A percentile compares a stretch with the other conserved stretches of the same genome.
These are phyloP conservation scores for Euphorbia peplus DNA, from an alignment of 345 rosid genomes.

Conservation along the genomic window DNA sequence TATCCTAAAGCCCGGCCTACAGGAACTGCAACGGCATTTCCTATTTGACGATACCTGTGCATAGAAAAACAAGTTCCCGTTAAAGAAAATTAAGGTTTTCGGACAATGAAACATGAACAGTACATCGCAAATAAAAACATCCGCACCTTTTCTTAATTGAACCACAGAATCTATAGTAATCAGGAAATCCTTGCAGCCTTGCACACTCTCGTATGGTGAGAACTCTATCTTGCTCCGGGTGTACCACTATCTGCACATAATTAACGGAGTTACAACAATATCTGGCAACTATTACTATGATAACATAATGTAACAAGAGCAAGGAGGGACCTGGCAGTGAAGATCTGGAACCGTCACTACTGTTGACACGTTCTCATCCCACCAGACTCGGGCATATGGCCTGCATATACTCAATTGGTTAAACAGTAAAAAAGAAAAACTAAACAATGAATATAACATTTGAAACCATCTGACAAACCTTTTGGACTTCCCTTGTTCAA, in stretches of 20 bases:
- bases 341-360: conserved; percentile 57
- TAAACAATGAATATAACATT: conserved; percentile 4
- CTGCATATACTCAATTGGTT: conserved; percentile 31
- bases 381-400: conserved; percentile 89
- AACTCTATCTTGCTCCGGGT: conserved; percentile 94
- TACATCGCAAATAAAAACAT: neutral
- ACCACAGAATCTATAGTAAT: conserved; percentile 83
- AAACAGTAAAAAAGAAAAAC: neutral
- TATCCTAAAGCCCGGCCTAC: conserved; percentile 83
- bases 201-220: conserved; percentile 86
- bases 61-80: neutral
- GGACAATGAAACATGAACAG: neutral
- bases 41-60: conserved; percentile 78
- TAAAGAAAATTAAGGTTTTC: too few relatives aligned
- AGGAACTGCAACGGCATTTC: conserved; percentile 82
- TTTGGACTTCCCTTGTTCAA: conserved; percentile 78
- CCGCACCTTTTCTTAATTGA: conserved; percentile 62
- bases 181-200: conserved; percentile 96
- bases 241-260: conserved; percentile 50
- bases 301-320: conserved; percentile 16
- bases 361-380: conserved; percentile 94
- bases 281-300: conserved; percentile 7
- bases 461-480: conserved; percentile 43
- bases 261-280: conserved; percentile 8
- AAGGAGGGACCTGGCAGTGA: conserved; percentile 57